Conservation (phyloP, 331 rosid species). For the Prunus yedoensis region DNA sequence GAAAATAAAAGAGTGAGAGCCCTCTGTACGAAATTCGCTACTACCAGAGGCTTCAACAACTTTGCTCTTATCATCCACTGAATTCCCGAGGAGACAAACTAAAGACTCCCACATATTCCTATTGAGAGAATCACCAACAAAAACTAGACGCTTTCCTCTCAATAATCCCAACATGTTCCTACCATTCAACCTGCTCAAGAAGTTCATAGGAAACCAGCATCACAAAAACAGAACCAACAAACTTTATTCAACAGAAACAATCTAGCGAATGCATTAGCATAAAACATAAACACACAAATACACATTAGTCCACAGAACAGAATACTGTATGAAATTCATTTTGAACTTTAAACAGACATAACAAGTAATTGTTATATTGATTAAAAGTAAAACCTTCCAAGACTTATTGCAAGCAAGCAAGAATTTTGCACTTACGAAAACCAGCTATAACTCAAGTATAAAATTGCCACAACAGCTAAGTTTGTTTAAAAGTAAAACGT, state of each 20-base stretch:
- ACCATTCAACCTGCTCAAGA: slow-evolving; percentile 31
- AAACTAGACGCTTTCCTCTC: no score
- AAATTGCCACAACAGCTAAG: neutral
- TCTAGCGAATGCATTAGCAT: neutral
- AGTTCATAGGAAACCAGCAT: slow-evolving; percentile 2
- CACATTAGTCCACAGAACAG: neutral
- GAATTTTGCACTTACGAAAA: neutral
- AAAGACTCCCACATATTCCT: slow-evolving; percentile 64
- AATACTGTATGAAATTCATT: neutral
- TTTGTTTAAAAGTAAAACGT: neutral
- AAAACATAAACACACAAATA: neutral
- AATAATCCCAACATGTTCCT: no score
- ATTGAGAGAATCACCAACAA: no score
- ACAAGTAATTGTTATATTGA: neutral
- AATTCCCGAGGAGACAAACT: slow-evolving; percentile 65
- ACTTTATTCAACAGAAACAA: neutral
- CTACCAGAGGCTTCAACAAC: slow-evolving; percentile 75
- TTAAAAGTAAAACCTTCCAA: neutral
- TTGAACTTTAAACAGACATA: neutral
- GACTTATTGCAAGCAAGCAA: neutral
- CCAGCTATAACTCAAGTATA: neutral
- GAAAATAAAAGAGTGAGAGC: slow-evolving; percentile 65
- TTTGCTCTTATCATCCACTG: slow-evolving; percentile 44
- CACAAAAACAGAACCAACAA: slow-evolving; percentile 5
- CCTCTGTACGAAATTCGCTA: slow-evolving; percentile 63